These are phyloP conservation scores for Colletotrichum incanum DNA, from an alignment of 2,329 filamentous ascomycete species.

Conservation along the genomic window DNA sequence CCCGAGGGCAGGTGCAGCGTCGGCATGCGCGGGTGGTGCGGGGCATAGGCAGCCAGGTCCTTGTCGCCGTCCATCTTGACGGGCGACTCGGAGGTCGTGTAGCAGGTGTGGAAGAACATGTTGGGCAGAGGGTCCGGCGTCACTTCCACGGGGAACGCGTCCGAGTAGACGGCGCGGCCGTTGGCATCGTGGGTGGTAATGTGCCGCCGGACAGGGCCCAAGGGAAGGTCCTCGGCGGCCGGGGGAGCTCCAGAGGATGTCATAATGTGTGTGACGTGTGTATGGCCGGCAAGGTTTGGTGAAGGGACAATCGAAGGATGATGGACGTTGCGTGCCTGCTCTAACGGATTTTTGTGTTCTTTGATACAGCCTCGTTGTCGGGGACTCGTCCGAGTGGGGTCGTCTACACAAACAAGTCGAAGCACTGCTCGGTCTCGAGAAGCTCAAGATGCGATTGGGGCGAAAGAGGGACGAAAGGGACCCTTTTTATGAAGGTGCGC, in stretches of 20 bases:
- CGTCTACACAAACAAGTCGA: conserved; percentile 7
- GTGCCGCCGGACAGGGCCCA: conserved; percentile 36
- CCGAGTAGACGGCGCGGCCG: conserved; percentile 48
- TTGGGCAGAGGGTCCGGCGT: conserved; percentile 37
- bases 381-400: conserved; percentile 11
- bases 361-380: background rate
- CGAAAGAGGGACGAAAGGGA: conserved; percentile 3
- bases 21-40: conserved; percentile 41
- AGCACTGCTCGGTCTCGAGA: conserved; percentile 1
- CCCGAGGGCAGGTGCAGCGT: conserved; percentile 39
- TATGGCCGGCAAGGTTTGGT: background rate
- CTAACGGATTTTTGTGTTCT: background rate
- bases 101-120: conserved; percentile 46
- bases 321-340: background rate
- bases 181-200: conserved; percentile 49
- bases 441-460: conserved; percentile 14
- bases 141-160: conserved; percentile 43
- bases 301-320: background rate
- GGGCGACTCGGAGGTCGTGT: conserved; percentile 43
- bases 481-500: conserved; percentile 19
- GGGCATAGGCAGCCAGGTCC: conserved; percentile 37
- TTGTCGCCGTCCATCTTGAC: conserved; percentile 37
- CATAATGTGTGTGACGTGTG: conserved; percentile 4
- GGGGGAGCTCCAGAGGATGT: conserved; percentile 24
- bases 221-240: conserved; percentile 25